Evolutionary conservation across 768 basidiomycete genomes (phyloP).

Genomic region (Agrocybe praecox): DNA sequence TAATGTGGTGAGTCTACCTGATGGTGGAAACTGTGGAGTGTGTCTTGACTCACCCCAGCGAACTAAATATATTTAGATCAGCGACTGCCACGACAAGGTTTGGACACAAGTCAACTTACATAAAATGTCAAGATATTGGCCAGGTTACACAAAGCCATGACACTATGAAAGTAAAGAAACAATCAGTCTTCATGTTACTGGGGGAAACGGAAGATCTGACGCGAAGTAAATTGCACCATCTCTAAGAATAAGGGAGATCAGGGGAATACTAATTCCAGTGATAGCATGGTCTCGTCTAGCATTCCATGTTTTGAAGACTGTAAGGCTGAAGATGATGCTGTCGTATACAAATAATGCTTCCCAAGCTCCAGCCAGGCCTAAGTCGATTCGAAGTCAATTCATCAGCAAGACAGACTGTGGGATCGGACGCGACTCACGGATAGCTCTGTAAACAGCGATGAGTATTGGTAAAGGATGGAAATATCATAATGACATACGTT

Average conservation of each 20-base stretch:
- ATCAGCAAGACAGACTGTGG: neutral
- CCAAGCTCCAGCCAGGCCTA: conserved; percentile 44
- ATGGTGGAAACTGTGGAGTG: neutral
- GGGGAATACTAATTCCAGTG: conserved; percentile 27
- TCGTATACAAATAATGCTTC: conserved; percentile 55
- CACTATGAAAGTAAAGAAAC: conserved; percentile 26
- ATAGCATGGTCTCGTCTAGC: conserved; percentile 28
- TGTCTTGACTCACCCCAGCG: conserved; percentile 8
- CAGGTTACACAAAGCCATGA: conserved; percentile 53
- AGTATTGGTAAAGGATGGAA: neutral
- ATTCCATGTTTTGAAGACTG: conserved; percentile 46
- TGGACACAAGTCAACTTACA: conserved; percentile 20
- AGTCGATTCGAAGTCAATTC: neutral
- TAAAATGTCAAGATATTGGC: conserved; percentile 45
- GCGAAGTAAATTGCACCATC: conserved; percentile 61
- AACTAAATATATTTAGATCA: neutral
- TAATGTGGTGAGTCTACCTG: neutral
- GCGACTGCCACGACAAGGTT: neutral
- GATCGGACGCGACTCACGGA: conserved; percentile 14
- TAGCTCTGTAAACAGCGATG: conserved; percentile 12
- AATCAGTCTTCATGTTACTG: neutral
- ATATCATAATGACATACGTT: conserved; percentile 26
- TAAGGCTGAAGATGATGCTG: conserved; percentile 46
- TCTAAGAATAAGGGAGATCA: conserved; percentile 45
- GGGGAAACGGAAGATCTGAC: conserved; percentile 33